These are phyloP conservation scores for Arxiozyma telluris DNA, from an alignment of 1,139 yeast species.

Conservation along the genomic window DNA sequence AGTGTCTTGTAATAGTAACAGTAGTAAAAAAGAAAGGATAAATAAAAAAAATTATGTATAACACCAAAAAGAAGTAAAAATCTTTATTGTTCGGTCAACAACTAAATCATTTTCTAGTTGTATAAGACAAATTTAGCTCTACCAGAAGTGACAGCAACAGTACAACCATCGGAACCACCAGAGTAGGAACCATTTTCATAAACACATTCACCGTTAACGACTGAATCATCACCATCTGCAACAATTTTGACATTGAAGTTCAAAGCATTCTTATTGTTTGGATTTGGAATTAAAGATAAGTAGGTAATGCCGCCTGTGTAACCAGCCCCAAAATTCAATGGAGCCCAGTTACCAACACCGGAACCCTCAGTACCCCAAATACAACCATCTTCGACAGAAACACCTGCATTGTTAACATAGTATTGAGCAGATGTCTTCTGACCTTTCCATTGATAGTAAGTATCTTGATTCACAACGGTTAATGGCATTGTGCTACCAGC, in stretches of 20 bases:
- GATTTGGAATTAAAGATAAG: conserved; percentile 73
- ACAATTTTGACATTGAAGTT: conserved; percentile 64
- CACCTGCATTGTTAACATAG: conserved; percentile 78
- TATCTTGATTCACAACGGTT: conserved; percentile 55
- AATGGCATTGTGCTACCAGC: conserved; percentile 52
- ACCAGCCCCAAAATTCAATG: conserved; percentile 73
- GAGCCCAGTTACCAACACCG: conserved; percentile 78
- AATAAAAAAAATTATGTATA: background rate
- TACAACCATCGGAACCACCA: conserved; percentile 72
- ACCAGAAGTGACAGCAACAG: conserved; percentile 62
- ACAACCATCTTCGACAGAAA: conserved; percentile 63
- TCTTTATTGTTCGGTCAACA: background rate
- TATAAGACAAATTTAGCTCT: conserved; percentile 61
- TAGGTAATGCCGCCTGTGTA: conserved; percentile 51
- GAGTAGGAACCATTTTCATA: conserved; percentile 57
- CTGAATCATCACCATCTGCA: conserved; percentile 44
- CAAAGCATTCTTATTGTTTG: conserved; percentile 55
- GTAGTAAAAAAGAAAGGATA: background rate
- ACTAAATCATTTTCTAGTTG: conserved; percentile 12
- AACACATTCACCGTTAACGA: conserved; percentile 51
- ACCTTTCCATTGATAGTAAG: conserved; percentile 60
- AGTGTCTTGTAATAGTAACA: background rate
- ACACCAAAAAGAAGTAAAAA: background rate
- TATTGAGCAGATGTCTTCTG: conserved; percentile 64
- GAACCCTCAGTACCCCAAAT: conserved; percentile 61